Percentiles rank a stretch among this genome's conserved stretches.
Conservation (phyloP, 257 asterid genomes). For the Craterostigma plantagineum region DNA sequence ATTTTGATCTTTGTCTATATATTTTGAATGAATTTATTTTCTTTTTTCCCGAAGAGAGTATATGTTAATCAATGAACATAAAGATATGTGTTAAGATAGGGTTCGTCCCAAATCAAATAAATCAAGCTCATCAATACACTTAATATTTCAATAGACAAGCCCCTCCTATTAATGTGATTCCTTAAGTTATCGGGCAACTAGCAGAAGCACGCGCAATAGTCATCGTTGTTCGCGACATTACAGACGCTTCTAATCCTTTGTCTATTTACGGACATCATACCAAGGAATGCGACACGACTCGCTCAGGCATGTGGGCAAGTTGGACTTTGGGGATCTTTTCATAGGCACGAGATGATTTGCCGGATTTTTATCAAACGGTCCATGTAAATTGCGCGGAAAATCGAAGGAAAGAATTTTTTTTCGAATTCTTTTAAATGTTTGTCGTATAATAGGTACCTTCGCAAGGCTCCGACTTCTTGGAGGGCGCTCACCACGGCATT, state of each 20-base stretch:
- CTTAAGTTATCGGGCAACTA: constrained; percentile 86
- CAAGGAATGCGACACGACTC: constrained; percentile 45
- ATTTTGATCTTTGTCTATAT: too few relatives aligned
- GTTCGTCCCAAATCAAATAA: too few relatives aligned
- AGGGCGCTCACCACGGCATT: constrained; percentile 36
- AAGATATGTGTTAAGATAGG: too few relatives aligned
- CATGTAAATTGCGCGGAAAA: not conserved
- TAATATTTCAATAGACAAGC: constrained; percentile 76
- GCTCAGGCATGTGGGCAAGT: constrained; percentile 49
- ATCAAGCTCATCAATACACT: too few relatives aligned
- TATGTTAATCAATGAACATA: too few relatives aligned
- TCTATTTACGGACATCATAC: constrained; percentile 55
- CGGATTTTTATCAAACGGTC: constrained; percentile 14
- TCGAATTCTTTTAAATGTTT: not conserved
- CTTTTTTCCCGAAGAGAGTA: too few relatives aligned
- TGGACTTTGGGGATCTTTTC: constrained; percentile 89
- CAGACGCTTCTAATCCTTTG: constrained; percentile 63
- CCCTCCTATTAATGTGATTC: constrained; percentile 80
- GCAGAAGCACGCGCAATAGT: constrained; percentile 59
- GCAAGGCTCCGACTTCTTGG: constrained; percentile 57
- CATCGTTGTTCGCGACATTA: constrained; percentile 66
- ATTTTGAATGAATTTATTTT: too few relatives aligned
- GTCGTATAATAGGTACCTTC: constrained; percentile 44
- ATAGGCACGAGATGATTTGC: constrained; percentile 83
- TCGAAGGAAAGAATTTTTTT: not conserved